Conservation (phyloP, 2,329 filamentous ascomycete genomes). For the Alternaria rosae region DNA sequence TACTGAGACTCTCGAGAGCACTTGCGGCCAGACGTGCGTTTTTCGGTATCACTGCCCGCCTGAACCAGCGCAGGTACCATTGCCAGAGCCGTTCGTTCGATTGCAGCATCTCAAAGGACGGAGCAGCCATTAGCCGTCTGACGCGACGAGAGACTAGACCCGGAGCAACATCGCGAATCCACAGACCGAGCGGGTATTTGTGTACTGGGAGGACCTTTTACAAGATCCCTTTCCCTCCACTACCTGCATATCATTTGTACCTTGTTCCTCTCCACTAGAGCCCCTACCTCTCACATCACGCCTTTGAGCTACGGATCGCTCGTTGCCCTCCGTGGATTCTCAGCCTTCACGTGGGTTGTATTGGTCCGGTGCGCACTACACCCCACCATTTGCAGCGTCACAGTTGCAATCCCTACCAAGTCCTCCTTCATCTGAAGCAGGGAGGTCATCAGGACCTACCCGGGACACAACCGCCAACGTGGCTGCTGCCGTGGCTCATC, state of each 20-base stretch:
- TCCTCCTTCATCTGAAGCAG: slow-evolving; percentile 51
- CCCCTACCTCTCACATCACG: slow-evolving; percentile 36
- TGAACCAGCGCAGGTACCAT: slow-evolving; percentile 50
- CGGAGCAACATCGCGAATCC: slow-evolving; percentile 41
- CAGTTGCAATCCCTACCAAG: slow-evolving; percentile 51
- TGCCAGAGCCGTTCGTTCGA: slow-evolving; percentile 35
- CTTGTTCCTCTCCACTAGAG: slow-evolving; percentile 44
- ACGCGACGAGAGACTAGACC: slow-evolving; percentile 38
- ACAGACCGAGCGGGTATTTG: slow-evolving; percentile 35
- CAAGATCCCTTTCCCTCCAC: slow-evolving; percentile 41
- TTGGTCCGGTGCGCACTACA: slow-evolving; percentile 55
- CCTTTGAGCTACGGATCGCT: slow-evolving; percentile 39
- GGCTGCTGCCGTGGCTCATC: slow-evolving; percentile 68
- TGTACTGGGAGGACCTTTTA: slow-evolving; percentile 40
- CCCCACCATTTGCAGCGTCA: slow-evolving; percentile 48
- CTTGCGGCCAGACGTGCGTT: slow-evolving; percentile 55
- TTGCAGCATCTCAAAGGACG: slow-evolving; percentile 34
- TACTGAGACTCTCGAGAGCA: slow-evolving; percentile 54
- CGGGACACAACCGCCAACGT: slow-evolving; percentile 62
- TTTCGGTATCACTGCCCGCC: slow-evolving; percentile 49
- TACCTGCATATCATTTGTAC: slow-evolving; percentile 43
- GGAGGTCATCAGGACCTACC: slow-evolving; percentile 53
- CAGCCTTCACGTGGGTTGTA: slow-evolving; percentile 57
- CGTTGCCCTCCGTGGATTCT: slow-evolving; percentile 59
- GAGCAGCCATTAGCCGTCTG: slow-evolving; percentile 37